Percentiles rank a stretch among this genome's conserved stretches.
phyloP scores from a whole-genome alignment of 495 filamentous ascomycete species.

The Parathielavia hyrcaniae region DNA sequence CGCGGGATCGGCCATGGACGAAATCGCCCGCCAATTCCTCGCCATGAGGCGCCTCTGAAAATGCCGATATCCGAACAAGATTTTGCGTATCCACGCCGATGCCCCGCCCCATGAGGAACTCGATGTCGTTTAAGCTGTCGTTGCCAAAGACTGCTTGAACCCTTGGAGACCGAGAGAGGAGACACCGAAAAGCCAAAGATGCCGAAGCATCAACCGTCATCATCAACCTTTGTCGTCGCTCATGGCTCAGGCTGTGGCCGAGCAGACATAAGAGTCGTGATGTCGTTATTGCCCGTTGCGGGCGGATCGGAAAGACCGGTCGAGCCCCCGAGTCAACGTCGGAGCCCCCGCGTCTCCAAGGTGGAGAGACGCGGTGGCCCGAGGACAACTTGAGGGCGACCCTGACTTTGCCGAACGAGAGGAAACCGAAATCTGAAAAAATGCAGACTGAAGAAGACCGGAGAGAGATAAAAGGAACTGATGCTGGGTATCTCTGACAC shows the following conservation, averaged over 20 bases:
- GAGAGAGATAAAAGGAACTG: conserved; percentile 6
- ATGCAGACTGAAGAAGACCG: neutral
- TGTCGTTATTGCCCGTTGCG: conserved; percentile 7
- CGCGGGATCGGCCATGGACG: neutral
- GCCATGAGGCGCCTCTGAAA: neutral
- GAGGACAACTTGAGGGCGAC: neutral
- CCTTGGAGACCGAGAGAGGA: neutral
- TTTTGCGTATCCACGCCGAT: neutral
- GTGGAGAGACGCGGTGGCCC: conserved; percentile 1
- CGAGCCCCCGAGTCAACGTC: neutral
- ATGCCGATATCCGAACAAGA: neutral
- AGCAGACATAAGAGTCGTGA: conserved; percentile 8
- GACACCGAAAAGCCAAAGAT: neutral
- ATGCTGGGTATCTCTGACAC: conserved; percentile 15
- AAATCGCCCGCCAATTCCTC: neutral
- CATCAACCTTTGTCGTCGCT: neutral
- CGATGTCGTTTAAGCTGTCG: neutral
- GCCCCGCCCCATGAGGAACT: conserved; percentile 10
- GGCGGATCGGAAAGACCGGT: conserved; percentile 1
- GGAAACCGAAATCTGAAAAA: neutral
- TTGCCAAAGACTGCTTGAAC: conserved; percentile 3
- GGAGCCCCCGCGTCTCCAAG: too few relatives aligned
- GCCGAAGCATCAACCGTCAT: neutral
- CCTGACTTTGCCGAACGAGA: neutral
- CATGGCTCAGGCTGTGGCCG: neutral